phyloP scores from a whole-genome alignment of 2,329 filamentous ascomycete species.

The Fusarium verrucosum region DNA sequence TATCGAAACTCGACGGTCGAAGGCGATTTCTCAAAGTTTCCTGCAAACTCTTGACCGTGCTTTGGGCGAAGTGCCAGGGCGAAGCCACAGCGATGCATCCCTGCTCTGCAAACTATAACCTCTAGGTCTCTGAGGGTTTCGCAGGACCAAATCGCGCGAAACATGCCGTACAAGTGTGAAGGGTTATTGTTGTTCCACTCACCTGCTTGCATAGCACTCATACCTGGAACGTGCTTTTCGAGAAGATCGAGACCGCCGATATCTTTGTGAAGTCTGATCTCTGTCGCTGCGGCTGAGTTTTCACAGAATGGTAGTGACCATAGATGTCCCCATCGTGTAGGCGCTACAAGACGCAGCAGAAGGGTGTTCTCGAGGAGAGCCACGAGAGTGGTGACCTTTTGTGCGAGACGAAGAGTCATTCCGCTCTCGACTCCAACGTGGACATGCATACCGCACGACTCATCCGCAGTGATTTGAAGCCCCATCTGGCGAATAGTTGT shows the following conservation, averaged over 20 bases:
- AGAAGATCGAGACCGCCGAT: not conserved
- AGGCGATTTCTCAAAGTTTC: slow-evolving; percentile 5
- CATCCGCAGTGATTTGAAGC: slow-evolving; percentile 20
- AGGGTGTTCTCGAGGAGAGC: slow-evolving; percentile 36
- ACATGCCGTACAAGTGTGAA: not conserved
- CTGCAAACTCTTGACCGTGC: not conserved
- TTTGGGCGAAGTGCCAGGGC: not conserved
- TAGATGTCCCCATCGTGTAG: not conserved
- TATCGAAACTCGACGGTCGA: slow-evolving; percentile 43
- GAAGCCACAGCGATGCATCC: not conserved
- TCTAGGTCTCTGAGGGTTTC: not conserved
- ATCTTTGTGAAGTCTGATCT: not conserved
- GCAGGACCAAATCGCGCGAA: slow-evolving; percentile 27
- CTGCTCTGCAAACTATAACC: not conserved
- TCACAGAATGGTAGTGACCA: slow-evolving; percentile 1
- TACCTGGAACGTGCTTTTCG: not conserved
- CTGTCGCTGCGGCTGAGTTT: not conserved
- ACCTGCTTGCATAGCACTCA: not conserved
- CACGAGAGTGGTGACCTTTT: slow-evolving; percentile 37
- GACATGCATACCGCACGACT: slow-evolving; percentile 41
- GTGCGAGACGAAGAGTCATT: slow-evolving; percentile 35
- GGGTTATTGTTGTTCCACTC: slow-evolving; percentile 20
- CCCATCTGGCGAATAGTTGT: slow-evolving; percentile 12
- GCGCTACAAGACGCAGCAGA: slow-evolving; percentile 9
- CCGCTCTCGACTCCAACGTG: slow-evolving; percentile 39